Conservation (phyloP, 2,329 filamentous ascomycete genomes). For the Fusarium goolgardi region DNA sequence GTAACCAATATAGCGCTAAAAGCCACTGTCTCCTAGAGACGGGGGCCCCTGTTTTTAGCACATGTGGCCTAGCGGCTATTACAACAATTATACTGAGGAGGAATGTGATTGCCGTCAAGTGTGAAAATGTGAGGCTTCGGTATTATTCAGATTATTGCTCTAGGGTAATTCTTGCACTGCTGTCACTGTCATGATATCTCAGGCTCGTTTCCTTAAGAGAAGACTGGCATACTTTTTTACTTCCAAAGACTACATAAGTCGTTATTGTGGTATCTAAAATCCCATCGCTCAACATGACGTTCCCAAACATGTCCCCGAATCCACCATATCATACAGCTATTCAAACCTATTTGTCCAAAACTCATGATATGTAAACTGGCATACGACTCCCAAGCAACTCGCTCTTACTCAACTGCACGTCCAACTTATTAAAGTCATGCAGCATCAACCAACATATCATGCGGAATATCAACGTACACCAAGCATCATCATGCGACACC, state of each 20-base stretch:
- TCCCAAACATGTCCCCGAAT: background rate
- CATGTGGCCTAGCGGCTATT: too few species aligned
- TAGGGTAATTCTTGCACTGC: background rate
- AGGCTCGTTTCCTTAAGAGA: background rate
- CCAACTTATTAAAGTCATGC: conserved; percentile 67
- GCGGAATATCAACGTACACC: conserved; percentile 66
- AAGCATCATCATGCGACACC: conserved; percentile 58
- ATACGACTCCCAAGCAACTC: conserved; percentile 66
- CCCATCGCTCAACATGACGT: conserved; percentile 8
- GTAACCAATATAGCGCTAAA: too few species aligned
- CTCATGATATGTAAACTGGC: conserved; percentile 64
- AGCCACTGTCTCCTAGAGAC: too few species aligned
- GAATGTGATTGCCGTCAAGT: conserved; percentile 21
- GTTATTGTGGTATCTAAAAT: conserved; percentile 28
- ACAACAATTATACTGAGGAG: too few species aligned
- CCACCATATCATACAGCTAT: background rate
- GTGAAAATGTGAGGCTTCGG: background rate
- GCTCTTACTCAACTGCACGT: conserved; percentile 64
- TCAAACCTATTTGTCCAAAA: background rate
- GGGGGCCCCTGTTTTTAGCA: too few species aligned
- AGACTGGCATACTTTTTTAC: background rate
- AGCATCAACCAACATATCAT: conserved; percentile 70
- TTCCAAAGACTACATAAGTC: conserved; percentile 11
- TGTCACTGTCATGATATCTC: background rate
- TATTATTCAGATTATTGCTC: background rate